Conservation (phyloP, 2,329 filamentous ascomycete species). For the Cryoendolithus antarcticus region DNA sequence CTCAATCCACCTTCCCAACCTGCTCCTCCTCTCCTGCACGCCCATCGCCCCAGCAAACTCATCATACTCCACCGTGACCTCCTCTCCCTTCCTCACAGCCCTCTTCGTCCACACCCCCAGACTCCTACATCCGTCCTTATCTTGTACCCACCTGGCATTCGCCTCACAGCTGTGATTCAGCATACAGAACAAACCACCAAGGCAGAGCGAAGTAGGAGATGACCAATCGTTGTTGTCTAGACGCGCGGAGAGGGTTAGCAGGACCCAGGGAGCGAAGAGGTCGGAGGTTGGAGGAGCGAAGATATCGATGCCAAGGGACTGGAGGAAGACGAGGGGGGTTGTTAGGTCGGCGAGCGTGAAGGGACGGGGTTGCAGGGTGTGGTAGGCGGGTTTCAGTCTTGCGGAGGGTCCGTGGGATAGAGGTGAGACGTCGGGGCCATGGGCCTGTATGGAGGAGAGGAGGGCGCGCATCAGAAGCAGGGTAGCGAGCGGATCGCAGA, state of each 20-base stretch:
- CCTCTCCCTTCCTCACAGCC: conserved; percentile 13
- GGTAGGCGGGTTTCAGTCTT: conserved; percentile 17
- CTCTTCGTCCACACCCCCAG: background rate
- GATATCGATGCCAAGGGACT: conserved; percentile 70
- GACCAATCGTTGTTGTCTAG: conserved; percentile 70
- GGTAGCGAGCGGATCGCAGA: conserved; percentile 5
- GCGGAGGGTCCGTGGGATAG: conserved; percentile 17
- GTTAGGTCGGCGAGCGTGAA: conserved; percentile 58
- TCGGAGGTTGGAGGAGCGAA: conserved; percentile 50
- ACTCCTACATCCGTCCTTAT: too few species aligned
- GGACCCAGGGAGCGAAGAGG: conserved; percentile 47
- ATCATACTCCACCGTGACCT: conserved; percentile 21
- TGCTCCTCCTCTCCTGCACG: conserved; percentile 9
- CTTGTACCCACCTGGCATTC: conserved; percentile 63
- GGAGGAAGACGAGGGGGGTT: conserved; percentile 57
- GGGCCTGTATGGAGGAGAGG: conserved; percentile 8
- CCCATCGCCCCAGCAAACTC: conserved; percentile 9
- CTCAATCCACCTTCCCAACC: conserved; percentile 16
- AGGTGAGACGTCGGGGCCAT: conserved; percentile 9
- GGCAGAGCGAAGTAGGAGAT: conserved; percentile 34
- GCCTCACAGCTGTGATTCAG: conserved; percentile 92
- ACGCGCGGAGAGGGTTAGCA: conserved; percentile 85
- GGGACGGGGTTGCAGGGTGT: conserved; percentile 15
- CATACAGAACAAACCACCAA: conserved; percentile 86
- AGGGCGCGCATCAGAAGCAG: conserved; percentile 14